Conservation (phyloP, 768 basidiomycete genomes). For the Chalciporus piperatus region DNA sequence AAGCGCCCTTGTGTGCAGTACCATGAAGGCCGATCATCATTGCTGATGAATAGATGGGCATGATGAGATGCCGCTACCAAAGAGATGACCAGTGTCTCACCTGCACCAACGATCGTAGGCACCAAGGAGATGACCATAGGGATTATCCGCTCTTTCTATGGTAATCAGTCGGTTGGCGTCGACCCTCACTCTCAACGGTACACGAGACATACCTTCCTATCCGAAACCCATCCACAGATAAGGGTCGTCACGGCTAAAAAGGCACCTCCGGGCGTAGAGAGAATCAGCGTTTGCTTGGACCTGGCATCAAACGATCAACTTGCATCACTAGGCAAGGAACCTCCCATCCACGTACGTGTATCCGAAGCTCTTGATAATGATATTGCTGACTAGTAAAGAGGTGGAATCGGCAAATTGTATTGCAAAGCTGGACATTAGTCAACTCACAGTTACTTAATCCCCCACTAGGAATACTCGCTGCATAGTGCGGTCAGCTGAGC, state of each 20-base stretch:
- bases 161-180: too few species aligned
- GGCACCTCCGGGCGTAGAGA: slow-evolving; percentile 55
- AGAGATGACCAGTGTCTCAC: too few species aligned
- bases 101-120: too few species aligned
- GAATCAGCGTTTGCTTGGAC: slow-evolving; percentile 58
- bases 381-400: slow-evolving; percentile 47
- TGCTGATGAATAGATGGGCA: too few species aligned
- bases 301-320: slow-evolving; percentile 26
- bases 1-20: slow-evolving; percentile 45
- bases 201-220: slow-evolving; percentile 45
- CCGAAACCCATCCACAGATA: slow-evolving; percentile 63
- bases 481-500: slow-evolving; percentile 3
- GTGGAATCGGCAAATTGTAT: not conserved
- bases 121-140: slow-evolving; percentile 54
- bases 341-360: slow-evolving; percentile 46
- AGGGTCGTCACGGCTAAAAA: slow-evolving; percentile 48
- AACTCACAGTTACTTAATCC: slow-evolving; percentile 60
- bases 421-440: not conserved
- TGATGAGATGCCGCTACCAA: too few species aligned
- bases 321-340: not conserved
- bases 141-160: slow-evolving; percentile 54
- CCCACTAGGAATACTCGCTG: slow-evolving; percentile 67
- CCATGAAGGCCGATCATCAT: slow-evolving; percentile 54
- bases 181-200: too few species aligned
- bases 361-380: slow-evolving; percentile 61